Conservation (phyloP, 1,284 basidiomycete genomes). For the Paramarasmius palmivorus region DNA sequence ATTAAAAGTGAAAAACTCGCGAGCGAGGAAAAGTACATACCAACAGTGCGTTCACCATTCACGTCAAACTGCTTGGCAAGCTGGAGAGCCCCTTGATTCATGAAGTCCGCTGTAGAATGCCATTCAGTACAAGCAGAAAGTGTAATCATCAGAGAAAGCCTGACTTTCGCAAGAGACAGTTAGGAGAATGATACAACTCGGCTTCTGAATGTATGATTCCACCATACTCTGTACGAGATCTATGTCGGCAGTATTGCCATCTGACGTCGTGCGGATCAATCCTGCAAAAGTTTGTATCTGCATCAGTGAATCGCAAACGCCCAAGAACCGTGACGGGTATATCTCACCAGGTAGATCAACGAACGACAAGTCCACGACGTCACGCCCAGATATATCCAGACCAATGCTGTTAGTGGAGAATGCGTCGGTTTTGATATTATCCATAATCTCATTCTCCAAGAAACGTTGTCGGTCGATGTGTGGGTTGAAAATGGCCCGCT, state of each 20-base stretch:
- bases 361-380: conserved; percentile 43
- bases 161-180: conserved; percentile 56
- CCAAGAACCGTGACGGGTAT: neutral
- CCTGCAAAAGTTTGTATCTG: conserved; percentile 32
- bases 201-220: conserved; percentile 41
- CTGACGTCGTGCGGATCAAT: conserved; percentile 47
- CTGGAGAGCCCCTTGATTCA: conserved; percentile 50
- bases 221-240: conserved; percentile 48
- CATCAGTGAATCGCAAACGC: neutral
- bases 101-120: conserved; percentile 45
- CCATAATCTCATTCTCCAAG: conserved; percentile 10
- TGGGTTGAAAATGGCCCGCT: conserved; percentile 34
- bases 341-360: conserved; percentile 44
- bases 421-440: conserved; percentile 12
- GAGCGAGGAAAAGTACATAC: conserved; percentile 30
- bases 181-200: conserved; percentile 53
- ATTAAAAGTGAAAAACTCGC: neutral
- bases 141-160: conserved; percentile 1
- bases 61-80: conserved; percentile 46
- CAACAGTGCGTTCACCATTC: conserved; percentile 50
- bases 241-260: conserved; percentile 40
- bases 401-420: conserved; percentile 43
- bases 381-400: conserved; percentile 37
- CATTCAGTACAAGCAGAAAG: conserved; percentile 4
- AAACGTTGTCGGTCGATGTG: conserved; percentile 17